Percentiles rank a stretch among this genome's conserved stretches.
Conservation (phyloP, 1,139 yeast species). For the Maudiozyma humilis region DNA sequence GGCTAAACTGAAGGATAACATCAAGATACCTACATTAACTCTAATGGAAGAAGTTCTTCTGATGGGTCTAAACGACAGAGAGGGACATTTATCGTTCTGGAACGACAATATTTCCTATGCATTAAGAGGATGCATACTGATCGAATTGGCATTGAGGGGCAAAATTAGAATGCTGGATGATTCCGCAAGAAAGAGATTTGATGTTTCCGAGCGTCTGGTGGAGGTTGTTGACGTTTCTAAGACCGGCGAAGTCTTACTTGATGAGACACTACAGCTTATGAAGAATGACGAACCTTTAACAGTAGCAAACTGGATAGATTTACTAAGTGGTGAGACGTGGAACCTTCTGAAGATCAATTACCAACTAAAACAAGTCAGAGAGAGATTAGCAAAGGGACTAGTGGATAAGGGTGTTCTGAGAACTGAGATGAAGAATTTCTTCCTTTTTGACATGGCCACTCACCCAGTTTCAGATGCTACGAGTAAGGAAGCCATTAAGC, state of each 20-base stretch:
- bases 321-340: conserved; percentile 95
- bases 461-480: conserved; percentile 89
- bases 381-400: conserved; percentile 88
- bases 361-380: conserved; percentile 95
- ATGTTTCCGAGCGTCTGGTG: conserved; percentile 74
- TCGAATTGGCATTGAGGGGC: conserved; percentile 87
- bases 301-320: conserved; percentile 89
- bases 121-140: conserved; percentile 82
- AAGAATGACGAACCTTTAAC: conserved; percentile 72
- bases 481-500: conserved; percentile 69
- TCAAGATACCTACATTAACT: conserved; percentile 62
- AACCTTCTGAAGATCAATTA: conserved; percentile 87
- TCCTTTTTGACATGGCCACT: conserved; percentile 95
- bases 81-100: conserved; percentile 95
- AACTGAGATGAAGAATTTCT: conserved; percentile 90
- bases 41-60: conserved; percentile 92
- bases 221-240: conserved; percentile 80
- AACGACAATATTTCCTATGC: conserved; percentile 96
- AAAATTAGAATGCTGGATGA: conserved; percentile 85
- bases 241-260: conserved; percentile 92
- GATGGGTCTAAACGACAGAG: conserved; percentile 89
- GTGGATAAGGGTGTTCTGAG: conserved; percentile 97
- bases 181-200: conserved; percentile 86
- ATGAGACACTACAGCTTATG: conserved; percentile 88
- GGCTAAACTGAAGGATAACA: conserved; percentile 33